These are phyloP conservation scores for Lasiodiplodia hormozganensis DNA, from an alignment of 2,329 filamentous ascomycete genomes.

Conservation along the genomic window DNA sequence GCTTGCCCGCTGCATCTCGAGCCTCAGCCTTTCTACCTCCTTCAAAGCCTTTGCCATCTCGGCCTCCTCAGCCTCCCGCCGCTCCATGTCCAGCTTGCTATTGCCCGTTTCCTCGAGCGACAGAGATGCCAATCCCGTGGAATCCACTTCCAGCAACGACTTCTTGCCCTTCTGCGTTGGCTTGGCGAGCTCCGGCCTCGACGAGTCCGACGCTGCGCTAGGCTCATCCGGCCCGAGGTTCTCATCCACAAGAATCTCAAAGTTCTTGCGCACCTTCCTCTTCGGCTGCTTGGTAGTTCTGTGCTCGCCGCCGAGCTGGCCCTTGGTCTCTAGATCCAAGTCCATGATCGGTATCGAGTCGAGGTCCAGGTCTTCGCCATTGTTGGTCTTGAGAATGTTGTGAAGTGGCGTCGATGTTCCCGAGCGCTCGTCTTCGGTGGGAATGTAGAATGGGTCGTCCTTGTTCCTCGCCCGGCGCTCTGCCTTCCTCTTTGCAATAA, in stretches of 20 bases:
- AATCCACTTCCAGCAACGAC: slow-evolving; percentile 82
- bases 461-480: slow-evolving; percentile 83
- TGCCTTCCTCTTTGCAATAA: slow-evolving; percentile 74
- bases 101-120: slow-evolving; percentile 65
- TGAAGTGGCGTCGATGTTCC: slow-evolving; percentile 79
- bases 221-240: slow-evolving; percentile 50
- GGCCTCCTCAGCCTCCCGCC: slow-evolving; percentile 76
- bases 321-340: slow-evolving; percentile 69
- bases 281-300: slow-evolving; percentile 32
- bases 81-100: slow-evolving; percentile 64
- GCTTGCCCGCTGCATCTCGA: slow-evolving; percentile 87
- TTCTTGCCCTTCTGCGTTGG: slow-evolving; percentile 59
- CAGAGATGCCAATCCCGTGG: slow-evolving; percentile 77
- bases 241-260: slow-evolving; percentile 57
- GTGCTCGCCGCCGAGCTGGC: slow-evolving; percentile 16
- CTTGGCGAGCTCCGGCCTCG: slow-evolving; percentile 42
- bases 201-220: slow-evolving; percentile 32
- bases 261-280: slow-evolving; percentile 45
- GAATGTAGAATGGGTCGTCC: slow-evolving; percentile 96
- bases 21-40: slow-evolving; percentile 82
- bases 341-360: slow-evolving; percentile 97
- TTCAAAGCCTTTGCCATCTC: slow-evolving; percentile 90
- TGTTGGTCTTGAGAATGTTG: slow-evolving; percentile 70
- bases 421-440: slow-evolving; percentile 55
- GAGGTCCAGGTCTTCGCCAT: slow-evolving; percentile 81